These are phyloP conservation scores for Ophiostoma piceae DNA, from an alignment of 2,329 filamentous ascomycete species.

Conservation along the genomic window DNA sequence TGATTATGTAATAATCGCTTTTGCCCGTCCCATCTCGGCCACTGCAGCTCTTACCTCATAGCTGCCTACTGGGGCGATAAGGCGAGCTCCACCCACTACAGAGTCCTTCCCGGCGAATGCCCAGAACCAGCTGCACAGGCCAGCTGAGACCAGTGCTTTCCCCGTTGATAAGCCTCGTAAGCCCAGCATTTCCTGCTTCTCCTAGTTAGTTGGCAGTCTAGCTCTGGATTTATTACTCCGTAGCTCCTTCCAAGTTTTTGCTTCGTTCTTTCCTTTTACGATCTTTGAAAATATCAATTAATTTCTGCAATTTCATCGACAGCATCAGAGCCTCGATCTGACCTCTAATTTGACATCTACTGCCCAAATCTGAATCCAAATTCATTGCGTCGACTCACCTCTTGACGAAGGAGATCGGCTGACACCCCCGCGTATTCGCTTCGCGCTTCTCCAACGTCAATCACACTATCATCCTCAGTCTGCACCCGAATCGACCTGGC, in stretches of 20 bases:
- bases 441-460: conserved; percentile 3
- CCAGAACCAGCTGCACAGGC: not conserved
- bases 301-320: not conserved
- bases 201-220: not conserved
- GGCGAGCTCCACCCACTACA: not conserved
- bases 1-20: too few relatives aligned
- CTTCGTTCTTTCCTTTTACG: not conserved
- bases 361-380: not conserved
- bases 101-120: not conserved
- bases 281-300: not conserved
- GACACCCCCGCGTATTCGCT: not conserved
- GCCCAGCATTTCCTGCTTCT: not conserved
- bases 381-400: not conserved
- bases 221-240: not conserved
- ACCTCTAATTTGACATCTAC: too few relatives aligned
- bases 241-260: conserved; percentile 5
- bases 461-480: not conserved
- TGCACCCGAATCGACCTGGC: not conserved
- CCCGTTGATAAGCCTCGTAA: not conserved
- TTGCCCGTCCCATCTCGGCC: too few relatives aligned
- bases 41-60: too few relatives aligned
- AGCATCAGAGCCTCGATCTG: not conserved
- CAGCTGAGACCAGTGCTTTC: not conserved
- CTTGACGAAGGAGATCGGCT: not conserved
- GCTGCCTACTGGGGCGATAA: too few relatives aligned